Evolutionary conservation across 1,139 yeast species (phyloP).

Genomic region (Yamadazyma spencermartinsiae): DNA sequence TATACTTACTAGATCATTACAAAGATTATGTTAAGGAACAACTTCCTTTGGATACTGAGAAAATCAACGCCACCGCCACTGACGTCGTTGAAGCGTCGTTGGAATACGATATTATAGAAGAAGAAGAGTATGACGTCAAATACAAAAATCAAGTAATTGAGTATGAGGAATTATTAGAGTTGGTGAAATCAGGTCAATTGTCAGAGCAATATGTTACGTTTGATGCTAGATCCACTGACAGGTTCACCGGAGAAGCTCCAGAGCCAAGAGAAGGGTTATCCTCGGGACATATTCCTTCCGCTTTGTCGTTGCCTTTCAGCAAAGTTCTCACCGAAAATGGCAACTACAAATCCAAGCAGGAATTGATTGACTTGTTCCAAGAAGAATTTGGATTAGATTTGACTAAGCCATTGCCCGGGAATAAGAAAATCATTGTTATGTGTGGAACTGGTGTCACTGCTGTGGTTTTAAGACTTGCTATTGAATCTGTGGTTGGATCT

Average conservation of each 20-base stretch:
- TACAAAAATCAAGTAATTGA: conserved; percentile 55
- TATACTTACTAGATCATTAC: conserved; percentile 64
- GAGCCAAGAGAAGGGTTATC: conserved; percentile 88
- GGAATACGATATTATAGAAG: conserved; percentile 16
- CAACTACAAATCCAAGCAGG: conserved; percentile 50
- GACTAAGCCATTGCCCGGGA: conserved; percentile 22
- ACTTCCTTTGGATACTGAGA: conserved; percentile 26
- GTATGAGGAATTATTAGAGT: conserved; percentile 60
- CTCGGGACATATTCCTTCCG: conserved; percentile 87
- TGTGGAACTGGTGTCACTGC: conserved; percentile 98
- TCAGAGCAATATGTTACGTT: conserved; percentile 53
- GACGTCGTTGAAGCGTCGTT: conserved; percentile 22
- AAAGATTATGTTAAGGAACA: conserved; percentile 43
- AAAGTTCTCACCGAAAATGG: conserved; percentile 52
- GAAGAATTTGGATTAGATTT: conserved; percentile 38
- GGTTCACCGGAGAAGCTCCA: conserved; percentile 76
- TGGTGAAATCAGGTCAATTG: conserved; percentile 52
- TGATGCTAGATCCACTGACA: conserved; percentile 78
- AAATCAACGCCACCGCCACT: conserved; percentile 19
- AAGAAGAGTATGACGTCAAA: conserved; percentile 23
- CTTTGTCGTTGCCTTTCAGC: conserved; percentile 74
- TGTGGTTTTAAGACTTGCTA: conserved; percentile 64
- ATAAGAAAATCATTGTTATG: conserved; percentile 73
- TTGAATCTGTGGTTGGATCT: conserved; percentile 53
- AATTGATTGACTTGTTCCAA: conserved; percentile 47